Percentiles rank a stretch among this genome's conserved stretches.
Conservation (phyloP, 164 flowering plant species). For the Vitis rotundifolia region DNA sequence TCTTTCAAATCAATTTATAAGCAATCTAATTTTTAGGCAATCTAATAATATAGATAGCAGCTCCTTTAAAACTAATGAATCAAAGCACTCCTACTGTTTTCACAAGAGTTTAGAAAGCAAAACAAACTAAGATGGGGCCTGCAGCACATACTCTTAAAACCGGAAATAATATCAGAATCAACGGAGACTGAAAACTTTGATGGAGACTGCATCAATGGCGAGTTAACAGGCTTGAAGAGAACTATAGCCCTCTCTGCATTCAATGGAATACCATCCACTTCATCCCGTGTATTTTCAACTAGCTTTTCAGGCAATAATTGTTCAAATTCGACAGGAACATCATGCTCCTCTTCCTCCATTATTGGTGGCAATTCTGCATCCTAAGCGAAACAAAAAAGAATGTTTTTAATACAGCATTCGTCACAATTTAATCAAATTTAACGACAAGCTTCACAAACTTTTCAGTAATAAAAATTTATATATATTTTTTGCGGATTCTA, state of each 20-base stretch:
- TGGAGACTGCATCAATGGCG: conserved; percentile 19
- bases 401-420: not conserved
- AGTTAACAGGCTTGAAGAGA: conserved; percentile 52
- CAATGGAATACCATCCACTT: conserved; percentile 12
- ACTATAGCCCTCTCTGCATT: conserved; percentile 78
- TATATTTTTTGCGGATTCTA: too few species aligned
- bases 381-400: conserved; percentile 18
- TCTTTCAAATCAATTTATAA: too few species aligned
- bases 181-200: conserved; percentile 34
- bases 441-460: too few species aligned
- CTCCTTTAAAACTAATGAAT: too few species aligned
- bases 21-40: too few species aligned
- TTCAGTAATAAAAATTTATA: too few species aligned
- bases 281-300: conserved; percentile 18
- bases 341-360: conserved; percentile 68
- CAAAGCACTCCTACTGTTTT: too few species aligned
- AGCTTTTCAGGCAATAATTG: conserved; percentile 16
- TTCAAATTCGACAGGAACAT: conserved; percentile 20
- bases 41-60: too few species aligned
- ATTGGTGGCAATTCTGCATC: conserved; percentile 73
- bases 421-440: too few species aligned
- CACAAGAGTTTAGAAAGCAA: too few species aligned
- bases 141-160: conserved; percentile 51
- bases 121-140: not conserved
- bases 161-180: conserved; percentile 46